Conservation (phyloP, 306 rosid species). For the Cicer bijugum region DNA sequence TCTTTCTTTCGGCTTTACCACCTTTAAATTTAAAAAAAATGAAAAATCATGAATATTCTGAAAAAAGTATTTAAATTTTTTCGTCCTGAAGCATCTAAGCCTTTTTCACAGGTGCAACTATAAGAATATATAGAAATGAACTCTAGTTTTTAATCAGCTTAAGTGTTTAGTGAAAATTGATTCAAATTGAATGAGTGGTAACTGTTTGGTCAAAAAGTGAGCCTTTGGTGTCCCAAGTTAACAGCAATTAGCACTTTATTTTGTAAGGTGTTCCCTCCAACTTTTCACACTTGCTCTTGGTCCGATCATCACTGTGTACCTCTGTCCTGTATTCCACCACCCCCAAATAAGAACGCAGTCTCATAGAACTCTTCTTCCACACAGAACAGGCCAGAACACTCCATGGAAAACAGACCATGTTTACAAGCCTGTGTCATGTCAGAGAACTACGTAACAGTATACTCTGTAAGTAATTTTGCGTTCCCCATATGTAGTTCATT, state of each 20-base stretch:
- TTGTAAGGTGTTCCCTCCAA: slow-evolving; percentile 81
- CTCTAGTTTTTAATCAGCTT: slow-evolving; percentile 5
- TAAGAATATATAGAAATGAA: neutral
- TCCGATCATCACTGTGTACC: slow-evolving; percentile 54
- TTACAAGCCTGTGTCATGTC: slow-evolving; percentile 33
- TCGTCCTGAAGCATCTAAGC: too few species aligned
- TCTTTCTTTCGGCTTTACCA: too few species aligned
- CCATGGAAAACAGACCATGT: slow-evolving; percentile 19
- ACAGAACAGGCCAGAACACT: slow-evolving; percentile 4
- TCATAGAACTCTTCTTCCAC: slow-evolving; percentile 43
- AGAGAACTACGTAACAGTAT: slow-evolving; percentile 34
- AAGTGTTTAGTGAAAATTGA: neutral
- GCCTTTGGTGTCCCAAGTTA: slow-evolving; percentile 51
- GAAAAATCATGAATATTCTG: too few species aligned
- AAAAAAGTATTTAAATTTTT: too few species aligned
- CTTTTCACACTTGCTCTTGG: slow-evolving; percentile 61
- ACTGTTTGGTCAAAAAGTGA: slow-evolving; percentile 46
- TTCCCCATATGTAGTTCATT: slow-evolving; percentile 25
- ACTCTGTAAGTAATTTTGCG: slow-evolving; percentile 41
- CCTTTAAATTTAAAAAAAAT: too few species aligned
- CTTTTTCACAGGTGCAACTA: neutral
- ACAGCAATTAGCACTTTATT: slow-evolving; percentile 68
- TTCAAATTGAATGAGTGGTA: slow-evolving; percentile 36
- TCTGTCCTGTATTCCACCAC: slow-evolving; percentile 55
- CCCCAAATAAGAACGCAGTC: slow-evolving; percentile 33